Base-by-base conservation (phyloP, 495 filamentous ascomycete species). In the Penicillium crystallinum region DNA sequence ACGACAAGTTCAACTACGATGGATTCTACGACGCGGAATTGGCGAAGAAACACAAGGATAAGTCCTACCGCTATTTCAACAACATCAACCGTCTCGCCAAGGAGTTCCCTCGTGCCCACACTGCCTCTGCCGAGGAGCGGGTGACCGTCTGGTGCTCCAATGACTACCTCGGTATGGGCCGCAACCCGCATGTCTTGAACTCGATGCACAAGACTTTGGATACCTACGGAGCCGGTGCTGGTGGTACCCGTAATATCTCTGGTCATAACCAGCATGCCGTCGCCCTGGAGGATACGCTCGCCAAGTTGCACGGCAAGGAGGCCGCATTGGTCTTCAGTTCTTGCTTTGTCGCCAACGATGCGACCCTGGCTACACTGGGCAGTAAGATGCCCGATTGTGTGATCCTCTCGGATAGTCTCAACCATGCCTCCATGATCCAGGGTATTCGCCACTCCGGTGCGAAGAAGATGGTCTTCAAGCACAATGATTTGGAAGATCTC, bases 111-210 rank as follows among this genome's bases (percentile, higher is more conserved):
- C 88, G 87, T 35, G 93, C 93, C 15, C 93, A 98, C 68, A 93
- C 93, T 73, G 79, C 90, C 12, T 84, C 76, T 39, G 80, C 80
- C 59, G 87, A 95, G 56, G 88, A 96, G 55, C 81, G 82, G n/a
- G 93, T 98, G 46, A 96, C 91, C 4, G 92, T 97, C 31, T 98
- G 95, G 93, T 98, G 93, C 77, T 95, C 91, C 58, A 98, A 98
- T 63, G 93, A 98, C 71, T 98, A 98, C 66, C 79, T 98, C 9
- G 93, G 93, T 52, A 98, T 98, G 93, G 92, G 93, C 18, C 81
- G 90, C 51, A 97, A 97, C 67, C 80, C 80, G 2, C 76, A 90
- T 25, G 95, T 98, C 4, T 73, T 98, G 55, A 84, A 89, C 70
- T 74, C 82, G 1, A 98, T 97, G 93, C 95, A 98, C 64, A 78